Conservation (phyloP, 805 yeast species). For the Nakazawaea molendinolei region DNA sequence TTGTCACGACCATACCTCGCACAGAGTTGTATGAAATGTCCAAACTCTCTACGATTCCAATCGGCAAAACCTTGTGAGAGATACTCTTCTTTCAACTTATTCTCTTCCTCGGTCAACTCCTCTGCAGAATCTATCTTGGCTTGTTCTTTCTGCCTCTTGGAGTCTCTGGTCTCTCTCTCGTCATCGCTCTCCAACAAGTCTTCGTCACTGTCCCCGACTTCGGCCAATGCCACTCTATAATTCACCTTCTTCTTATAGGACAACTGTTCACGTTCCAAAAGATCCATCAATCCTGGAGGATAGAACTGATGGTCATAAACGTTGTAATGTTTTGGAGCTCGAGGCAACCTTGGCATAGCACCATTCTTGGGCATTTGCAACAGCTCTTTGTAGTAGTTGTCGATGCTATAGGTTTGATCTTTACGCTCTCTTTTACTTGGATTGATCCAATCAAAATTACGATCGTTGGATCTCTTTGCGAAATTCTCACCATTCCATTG, state of each 20-base stretch:
- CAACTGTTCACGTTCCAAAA: slow-evolving; percentile 60
- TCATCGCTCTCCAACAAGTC: slow-evolving; percentile 33
- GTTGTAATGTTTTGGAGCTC: slow-evolving; percentile 57
- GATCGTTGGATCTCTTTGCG: slow-evolving; percentile 47
- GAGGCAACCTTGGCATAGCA: slow-evolving; percentile 37
- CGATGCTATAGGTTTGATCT: slow-evolving; percentile 72
- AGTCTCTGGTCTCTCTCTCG: slow-evolving; percentile 18
- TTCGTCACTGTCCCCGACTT: slow-evolving; percentile 53
- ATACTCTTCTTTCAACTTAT: slow-evolving; percentile 41
- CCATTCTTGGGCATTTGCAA: slow-evolving; percentile 32
- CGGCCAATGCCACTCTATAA: slow-evolving; percentile 51
- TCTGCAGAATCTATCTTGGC: slow-evolving; percentile 45
- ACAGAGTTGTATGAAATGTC: slow-evolving; percentile 62
- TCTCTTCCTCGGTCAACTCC: slow-evolving; percentile 61
- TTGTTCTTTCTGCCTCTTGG: slow-evolving; percentile 41
- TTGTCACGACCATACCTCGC: slow-evolving; percentile 60
- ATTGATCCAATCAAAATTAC: slow-evolving; percentile 55
- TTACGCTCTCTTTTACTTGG: slow-evolving; percentile 73
- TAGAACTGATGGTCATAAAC: slow-evolving; percentile 74
- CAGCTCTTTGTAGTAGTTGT: slow-evolving; percentile 70
- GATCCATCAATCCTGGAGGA: slow-evolving; percentile 42
- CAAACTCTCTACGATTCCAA: slow-evolving; percentile 74
- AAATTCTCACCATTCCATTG: slow-evolving; percentile 95
- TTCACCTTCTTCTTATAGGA: slow-evolving; percentile 55
- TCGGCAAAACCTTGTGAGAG: slow-evolving; percentile 52